phyloP scores from a whole-genome alignment of 768 basidiomycete species.

The Boletus sensibilis region DNA sequence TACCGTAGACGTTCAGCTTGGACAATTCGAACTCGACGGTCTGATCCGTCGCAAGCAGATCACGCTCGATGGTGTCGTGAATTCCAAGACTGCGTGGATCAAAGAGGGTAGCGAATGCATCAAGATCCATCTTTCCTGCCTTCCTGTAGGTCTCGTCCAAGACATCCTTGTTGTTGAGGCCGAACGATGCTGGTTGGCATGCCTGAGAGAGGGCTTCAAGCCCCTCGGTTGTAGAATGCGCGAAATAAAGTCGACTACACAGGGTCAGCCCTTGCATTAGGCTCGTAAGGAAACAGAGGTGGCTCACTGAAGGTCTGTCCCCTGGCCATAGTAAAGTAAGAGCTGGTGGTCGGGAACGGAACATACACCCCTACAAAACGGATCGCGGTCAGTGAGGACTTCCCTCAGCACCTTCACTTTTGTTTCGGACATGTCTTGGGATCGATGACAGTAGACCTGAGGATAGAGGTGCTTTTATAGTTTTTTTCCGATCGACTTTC shows the following conservation, averaged over 20 bases:
- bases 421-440: background rate
- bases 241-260: constrained; percentile 1
- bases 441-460: background rate
- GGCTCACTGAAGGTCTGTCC: background rate
- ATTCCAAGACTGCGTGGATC: constrained; percentile 31
- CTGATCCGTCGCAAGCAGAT: constrained; percentile 20
- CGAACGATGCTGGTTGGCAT: no score
- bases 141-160: constrained; percentile 47
- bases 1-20: constrained; percentile 49
- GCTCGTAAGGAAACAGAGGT: background rate
- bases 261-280: background rate
- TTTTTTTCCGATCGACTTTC: no score
- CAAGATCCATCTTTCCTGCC: constrained; percentile 43
- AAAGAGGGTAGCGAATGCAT: constrained; percentile 37
- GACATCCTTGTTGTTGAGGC: constrained; percentile 33
- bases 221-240: background rate
- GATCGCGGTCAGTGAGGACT: background rate
- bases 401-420: background rate
- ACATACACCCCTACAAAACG: background rate
- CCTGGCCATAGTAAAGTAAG: background rate
- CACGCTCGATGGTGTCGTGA: constrained; percentile 18
- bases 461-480: no score
- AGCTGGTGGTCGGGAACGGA: background rate
- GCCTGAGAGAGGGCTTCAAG: constrained; percentile 24
- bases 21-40: constrained; percentile 38